Evolutionary conservation across 306 rosid genomes (phyloP).

Genomic region (Trifolium subterraneum): DNA sequence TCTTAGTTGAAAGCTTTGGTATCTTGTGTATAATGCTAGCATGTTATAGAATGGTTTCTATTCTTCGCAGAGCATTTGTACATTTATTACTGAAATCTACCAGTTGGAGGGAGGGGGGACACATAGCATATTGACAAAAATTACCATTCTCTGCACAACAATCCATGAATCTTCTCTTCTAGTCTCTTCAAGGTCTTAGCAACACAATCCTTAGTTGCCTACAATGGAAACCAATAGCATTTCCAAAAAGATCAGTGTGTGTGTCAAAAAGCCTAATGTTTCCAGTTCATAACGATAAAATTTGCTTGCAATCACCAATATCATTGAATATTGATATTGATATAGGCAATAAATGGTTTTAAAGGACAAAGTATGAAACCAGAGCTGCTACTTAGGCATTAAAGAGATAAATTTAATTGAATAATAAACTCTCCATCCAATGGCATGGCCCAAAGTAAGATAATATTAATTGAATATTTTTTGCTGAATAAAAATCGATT

Average conservation of each 20-base stretch:
- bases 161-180: constrained; percentile 97
- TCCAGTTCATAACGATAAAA: constrained; percentile 21
- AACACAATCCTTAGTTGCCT: constrained; percentile 99
- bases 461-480: too few relatives aligned
- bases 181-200: constrained; percentile 98
- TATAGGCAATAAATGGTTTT: constrained; percentile 29
- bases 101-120: too few relatives aligned
- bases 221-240: constrained; percentile 42
- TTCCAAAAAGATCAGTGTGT: constrained; percentile 4
- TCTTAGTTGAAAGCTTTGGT: too few relatives aligned
- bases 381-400: not conserved
- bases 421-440: constrained; percentile 96
- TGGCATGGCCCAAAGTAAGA: too few relatives aligned
- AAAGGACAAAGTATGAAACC: constrained; percentile 21
- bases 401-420: constrained; percentile 66
- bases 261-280: not conserved
- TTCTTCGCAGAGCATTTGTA: too few relatives aligned
- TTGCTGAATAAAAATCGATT: too few relatives aligned
- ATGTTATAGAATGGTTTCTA: too few relatives aligned
- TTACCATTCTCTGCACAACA: too few relatives aligned
- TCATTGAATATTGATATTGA: constrained; percentile 21
- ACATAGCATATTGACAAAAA: too few relatives aligned
- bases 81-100: too few relatives aligned
- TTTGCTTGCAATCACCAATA: not conserved
- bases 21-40: too few relatives aligned